phyloP scores from a whole-genome alignment of 345 rosid genomes.

The Chamaenerion angustifolium region DNA sequence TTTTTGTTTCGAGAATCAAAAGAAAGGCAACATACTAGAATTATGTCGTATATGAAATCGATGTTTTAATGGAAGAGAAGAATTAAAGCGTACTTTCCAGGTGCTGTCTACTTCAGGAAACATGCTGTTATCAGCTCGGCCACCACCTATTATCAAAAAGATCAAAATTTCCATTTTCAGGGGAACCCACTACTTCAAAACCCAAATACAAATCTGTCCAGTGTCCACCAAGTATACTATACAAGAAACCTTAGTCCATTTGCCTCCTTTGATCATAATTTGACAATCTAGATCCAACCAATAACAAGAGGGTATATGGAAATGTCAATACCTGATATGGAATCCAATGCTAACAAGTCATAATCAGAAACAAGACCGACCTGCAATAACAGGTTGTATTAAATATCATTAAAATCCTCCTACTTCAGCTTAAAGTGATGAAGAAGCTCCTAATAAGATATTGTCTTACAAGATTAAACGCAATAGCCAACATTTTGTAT shows the following conservation, averaged over 20 bases:
- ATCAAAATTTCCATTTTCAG: background rate
- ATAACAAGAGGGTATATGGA: too few species aligned
- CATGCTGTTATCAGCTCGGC: slow-evolving; percentile 50
- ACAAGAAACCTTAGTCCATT: background rate
- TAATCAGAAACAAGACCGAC: slow-evolving; percentile 96
- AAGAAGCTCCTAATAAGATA: too few species aligned
- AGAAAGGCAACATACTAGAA: too few species aligned
- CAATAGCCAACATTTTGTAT: too few species aligned
- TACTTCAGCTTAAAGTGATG: too few species aligned
- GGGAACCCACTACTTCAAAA: too few species aligned
- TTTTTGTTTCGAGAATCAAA: too few species aligned
- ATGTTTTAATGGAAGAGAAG: slow-evolving; percentile 3
- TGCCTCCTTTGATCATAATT: slow-evolving; percentile 2
- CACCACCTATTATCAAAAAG: slow-evolving; percentile 26
- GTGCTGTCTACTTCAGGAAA: slow-evolving; percentile 96
- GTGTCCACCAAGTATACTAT: too few species aligned
- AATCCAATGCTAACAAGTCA: slow-evolving; percentile 87
- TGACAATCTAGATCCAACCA: too few species aligned
- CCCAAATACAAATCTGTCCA: too few species aligned
- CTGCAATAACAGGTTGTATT: slow-evolving; percentile 22
- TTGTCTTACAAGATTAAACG: too few species aligned
- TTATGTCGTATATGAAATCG: background rate
- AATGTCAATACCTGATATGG: slow-evolving; percentile 53
- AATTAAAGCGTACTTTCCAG: slow-evolving; percentile 61
- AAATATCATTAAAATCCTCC: too few species aligned